Base-by-base conservation (phyloP, 1,284 basidiomycete species). In the Tremellales sp. region DNA sequence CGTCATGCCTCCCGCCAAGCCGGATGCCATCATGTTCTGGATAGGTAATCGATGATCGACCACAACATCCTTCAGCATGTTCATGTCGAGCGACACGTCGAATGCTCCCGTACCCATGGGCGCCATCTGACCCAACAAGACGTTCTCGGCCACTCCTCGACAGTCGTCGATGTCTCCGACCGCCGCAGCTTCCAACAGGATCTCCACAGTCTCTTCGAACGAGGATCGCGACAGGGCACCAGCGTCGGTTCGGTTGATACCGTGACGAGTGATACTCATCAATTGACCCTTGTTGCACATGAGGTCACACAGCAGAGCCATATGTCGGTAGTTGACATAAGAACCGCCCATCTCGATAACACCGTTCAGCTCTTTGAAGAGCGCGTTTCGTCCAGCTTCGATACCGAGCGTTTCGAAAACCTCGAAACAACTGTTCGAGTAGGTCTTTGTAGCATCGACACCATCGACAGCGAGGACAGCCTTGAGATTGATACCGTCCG, bases 261-360 rank as follows among this genome's bases (percentile, higher is more conserved):
- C 96, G 68, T 98, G 96, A 44, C 96, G 91, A 43, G 96, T 98
- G 75, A 99, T 98, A 11, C 94, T 91, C 94, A 98, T 98, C 55
- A 98, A 80, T 8, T 83, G 77, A 35, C 96, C 96, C 51, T 91
- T 88, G 65, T 94, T 91, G 12, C 94, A 98, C 96, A 99, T 99
- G 45, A 99, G 80, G 72, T 99, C 96, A 73, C 91, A 94, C 22
- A 99, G 82, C 17, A 99, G 78, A 1, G 92, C 89, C 49, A 98
- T 79, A 73, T 99, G 96, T 48, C 96, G 86, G 76, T 97, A 98
- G 76, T 99, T 98, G 78, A 99, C 94, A 68, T 97, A 97, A 17
- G 94, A 97, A 80, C 94, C 96, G 71, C 97, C 96, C 76, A 97
- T 97, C 76, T 97, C 92, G 75, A 99, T 96, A 68, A 97, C 94